Conservation (phyloP, 768 basidiomycete genomes). For the Termitomyces sp. region DNA sequence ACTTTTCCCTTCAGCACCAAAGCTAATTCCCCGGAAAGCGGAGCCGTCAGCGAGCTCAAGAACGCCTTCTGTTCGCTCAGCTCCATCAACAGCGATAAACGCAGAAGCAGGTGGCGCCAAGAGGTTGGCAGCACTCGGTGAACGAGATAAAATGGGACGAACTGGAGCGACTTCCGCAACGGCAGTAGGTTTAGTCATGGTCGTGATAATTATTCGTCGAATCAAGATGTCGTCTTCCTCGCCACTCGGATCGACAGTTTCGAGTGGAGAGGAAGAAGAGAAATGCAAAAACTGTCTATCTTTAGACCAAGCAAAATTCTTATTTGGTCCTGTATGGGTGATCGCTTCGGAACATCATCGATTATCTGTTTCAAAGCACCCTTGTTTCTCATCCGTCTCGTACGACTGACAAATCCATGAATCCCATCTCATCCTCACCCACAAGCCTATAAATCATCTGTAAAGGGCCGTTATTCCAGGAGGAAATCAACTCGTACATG, state of each 20-base stretch:
- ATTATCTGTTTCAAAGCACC: not conserved
- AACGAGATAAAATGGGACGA: slow-evolving; percentile 40
- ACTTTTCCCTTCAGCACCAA: slow-evolving; percentile 88
- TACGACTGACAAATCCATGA: not conserved
- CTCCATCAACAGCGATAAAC: slow-evolving; percentile 20
- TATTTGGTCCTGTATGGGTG: slow-evolving; percentile 20
- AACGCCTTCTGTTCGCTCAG: slow-evolving; percentile 49
- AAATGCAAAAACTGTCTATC: slow-evolving; percentile 27
- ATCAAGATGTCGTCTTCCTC: slow-evolving; percentile 33
- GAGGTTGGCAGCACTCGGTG: slow-evolving; percentile 29
- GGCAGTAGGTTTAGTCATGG: slow-evolving; percentile 16
- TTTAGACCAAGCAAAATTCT: slow-evolving; percentile 30
- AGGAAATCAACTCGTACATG: not conserved
- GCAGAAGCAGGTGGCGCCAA: slow-evolving; percentile 32
- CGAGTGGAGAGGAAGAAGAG: slow-evolving; percentile 49
- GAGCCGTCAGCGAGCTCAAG: slow-evolving; percentile 90
- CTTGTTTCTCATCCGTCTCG: not conserved
- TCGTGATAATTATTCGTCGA: slow-evolving; percentile 12
- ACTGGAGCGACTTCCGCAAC: slow-evolving; percentile 21
- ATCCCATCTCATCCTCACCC: too few relatives aligned
- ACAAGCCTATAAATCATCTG: not conserved
- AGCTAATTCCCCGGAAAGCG: slow-evolving; percentile 83
- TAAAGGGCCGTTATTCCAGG: not conserved
- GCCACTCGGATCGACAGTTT: slow-evolving; percentile 35
- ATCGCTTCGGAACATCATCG: not conserved